Percentiles rank a stretch among this genome's conserved stretches.
These are phyloP conservation scores for Spathaspora boniae DNA, from an alignment of 805 yeast species.

Conservation along the genomic window DNA sequence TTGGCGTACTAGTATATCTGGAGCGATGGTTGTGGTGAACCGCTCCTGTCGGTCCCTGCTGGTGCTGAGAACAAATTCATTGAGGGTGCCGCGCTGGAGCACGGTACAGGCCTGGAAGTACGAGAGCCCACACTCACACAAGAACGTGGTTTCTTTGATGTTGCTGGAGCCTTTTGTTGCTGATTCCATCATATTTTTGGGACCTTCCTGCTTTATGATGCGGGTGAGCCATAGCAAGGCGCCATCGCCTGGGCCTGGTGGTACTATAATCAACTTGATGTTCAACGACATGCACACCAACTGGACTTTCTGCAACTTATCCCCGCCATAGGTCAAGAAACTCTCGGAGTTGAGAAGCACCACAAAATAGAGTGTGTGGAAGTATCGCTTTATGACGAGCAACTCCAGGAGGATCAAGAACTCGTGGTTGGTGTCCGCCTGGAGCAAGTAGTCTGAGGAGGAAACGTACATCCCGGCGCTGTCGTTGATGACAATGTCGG, in stretches of 20 bases:
- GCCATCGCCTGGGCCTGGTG: neutral
- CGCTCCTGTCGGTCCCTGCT: neutral
- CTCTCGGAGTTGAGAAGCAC: neutral
- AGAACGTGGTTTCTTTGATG: conserved; percentile 1
- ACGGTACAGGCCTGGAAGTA: conserved; percentile 5
- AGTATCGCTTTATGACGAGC: neutral
- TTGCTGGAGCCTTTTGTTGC: too few relatives aligned
- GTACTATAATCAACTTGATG: conserved; percentile 1
- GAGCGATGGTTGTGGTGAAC: neutral
- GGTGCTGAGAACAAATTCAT: neutral
- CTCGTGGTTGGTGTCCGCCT: neutral
- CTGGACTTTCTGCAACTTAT: conserved; percentile 2
- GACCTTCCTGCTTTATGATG: conserved; percentile 4
- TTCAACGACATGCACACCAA: conserved; percentile 1
- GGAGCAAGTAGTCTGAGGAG: conserved; percentile 3
- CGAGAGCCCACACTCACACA: conserved; percentile 5
- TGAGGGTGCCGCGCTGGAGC: neutral
- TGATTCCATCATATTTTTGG: conserved; percentile 4
- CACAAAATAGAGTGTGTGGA: conserved; percentile 4
- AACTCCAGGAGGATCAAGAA: conserved; percentile 1
- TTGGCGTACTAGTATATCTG: conserved; percentile 4
- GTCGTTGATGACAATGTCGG: conserved; percentile 5
- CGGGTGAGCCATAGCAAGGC: neutral
- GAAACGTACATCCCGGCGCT: conserved; percentile 3
- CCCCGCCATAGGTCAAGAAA: conserved; percentile 3